These are phyloP conservation scores for Kewa caespitosa DNA, from an alignment of 179 eudicot species.

Conservation along the genomic window DNA sequence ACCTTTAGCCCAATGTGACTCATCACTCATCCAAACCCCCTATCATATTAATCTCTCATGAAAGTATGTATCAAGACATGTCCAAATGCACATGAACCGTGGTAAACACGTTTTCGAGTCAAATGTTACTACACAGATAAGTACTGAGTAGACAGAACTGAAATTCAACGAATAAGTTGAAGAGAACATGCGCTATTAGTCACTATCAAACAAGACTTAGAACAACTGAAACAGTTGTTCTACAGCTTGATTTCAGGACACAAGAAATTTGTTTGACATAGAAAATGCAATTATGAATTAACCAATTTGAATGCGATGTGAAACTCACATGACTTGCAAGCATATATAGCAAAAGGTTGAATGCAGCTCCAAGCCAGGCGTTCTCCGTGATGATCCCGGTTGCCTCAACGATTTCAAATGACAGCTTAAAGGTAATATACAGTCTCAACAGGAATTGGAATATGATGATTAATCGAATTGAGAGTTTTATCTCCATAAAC, in stretches of 20 bases:
- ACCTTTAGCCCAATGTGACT: too few relatives aligned
- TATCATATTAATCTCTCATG: too few relatives aligned
- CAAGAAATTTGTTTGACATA: not conserved
- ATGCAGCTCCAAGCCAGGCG: slow-evolving; percentile 53
- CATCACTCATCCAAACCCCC: too few relatives aligned
- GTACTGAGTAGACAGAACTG: too few relatives aligned
- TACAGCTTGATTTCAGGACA: not conserved
- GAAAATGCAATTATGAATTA: not conserved
- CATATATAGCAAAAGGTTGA: slow-evolving; percentile 43
- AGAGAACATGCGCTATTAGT: too few relatives aligned
- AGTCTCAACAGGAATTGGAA: slow-evolving; percentile 46
- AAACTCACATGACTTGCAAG: slow-evolving; percentile 53
- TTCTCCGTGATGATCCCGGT: slow-evolving; percentile 41
- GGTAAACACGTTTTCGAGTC: too few relatives aligned
- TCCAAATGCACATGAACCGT: too few relatives aligned
- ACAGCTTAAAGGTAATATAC: slow-evolving; percentile 35
- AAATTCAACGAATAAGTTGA: too few relatives aligned
- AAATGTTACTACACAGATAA: too few relatives aligned
- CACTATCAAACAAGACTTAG: not conserved
- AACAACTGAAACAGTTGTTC: not conserved
- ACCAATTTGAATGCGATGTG: not conserved
- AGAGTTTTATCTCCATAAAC: slow-evolving; percentile 24
- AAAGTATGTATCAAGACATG: too few relatives aligned
- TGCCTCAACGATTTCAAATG: slow-evolving; percentile 37
- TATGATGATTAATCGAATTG: slow-evolving; percentile 32